A percentile compares a stretch with the other conserved stretches of the same genome.
These are phyloP conservation scores for Erysimum cheiri DNA, from an alignment of 441 rosid genomes.

Conservation along the genomic window DNA sequence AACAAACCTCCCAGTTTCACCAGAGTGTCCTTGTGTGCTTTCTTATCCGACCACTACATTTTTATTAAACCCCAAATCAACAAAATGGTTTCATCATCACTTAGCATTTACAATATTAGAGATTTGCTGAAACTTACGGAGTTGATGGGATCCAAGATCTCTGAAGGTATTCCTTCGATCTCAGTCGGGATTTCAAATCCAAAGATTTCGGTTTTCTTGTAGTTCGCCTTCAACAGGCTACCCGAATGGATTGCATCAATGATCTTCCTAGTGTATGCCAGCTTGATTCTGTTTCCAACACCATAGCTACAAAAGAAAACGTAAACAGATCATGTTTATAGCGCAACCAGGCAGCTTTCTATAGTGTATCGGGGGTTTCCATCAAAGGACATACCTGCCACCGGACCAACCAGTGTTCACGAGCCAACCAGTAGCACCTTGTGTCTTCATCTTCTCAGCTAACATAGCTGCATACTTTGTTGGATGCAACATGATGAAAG, in stretches of 20 bases:
- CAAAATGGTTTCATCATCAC: background rate
- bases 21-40: constrained; percentile 69
- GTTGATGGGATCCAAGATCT: constrained; percentile 81
- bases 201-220: constrained; percentile 76
- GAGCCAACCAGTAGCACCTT: constrained; percentile 95
- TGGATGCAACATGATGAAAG: constrained; percentile 96
- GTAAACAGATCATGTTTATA: background rate
- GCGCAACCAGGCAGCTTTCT: background rate
- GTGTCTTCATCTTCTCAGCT: constrained; percentile 93
- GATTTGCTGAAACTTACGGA: constrained; percentile 55
- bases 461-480: constrained; percentile 97
- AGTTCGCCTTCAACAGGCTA: constrained; percentile 67
- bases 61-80: background rate
- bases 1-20: constrained; percentile 79
- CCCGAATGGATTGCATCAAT: constrained; percentile 94
- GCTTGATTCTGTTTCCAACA: constrained; percentile 81
- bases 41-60: constrained; percentile 77
- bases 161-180: constrained; percentile 83
- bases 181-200: constrained; percentile 84
- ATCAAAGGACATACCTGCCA: constrained; percentile 65
- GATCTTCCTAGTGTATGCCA: constrained; percentile 79
- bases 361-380: background rate
- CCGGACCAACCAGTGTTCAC: constrained; percentile 98
- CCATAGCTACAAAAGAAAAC: constrained; percentile 64
- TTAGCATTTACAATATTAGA: background rate